Percentiles rank a stretch among this genome's conserved stretches.
phyloP scores from a whole-genome alignment of 2,329 filamentous ascomycete genomes.

The Graphilbum fragrans region DNA sequence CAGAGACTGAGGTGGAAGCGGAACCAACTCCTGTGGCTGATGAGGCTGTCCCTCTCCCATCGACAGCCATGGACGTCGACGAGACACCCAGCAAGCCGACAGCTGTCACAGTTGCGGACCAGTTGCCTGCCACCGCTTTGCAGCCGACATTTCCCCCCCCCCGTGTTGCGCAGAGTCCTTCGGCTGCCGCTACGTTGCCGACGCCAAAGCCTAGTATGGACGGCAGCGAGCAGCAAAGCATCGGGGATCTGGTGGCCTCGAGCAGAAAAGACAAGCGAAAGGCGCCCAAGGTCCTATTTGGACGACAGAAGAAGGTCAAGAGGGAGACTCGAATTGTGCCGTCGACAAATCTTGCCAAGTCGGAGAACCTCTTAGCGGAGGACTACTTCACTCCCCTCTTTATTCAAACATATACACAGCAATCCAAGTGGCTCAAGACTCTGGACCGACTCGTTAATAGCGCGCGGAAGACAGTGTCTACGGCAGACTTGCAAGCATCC shows the following conservation, averaged over 20 bases:
- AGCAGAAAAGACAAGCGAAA: constrained; percentile 6
- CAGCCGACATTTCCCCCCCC: no score
- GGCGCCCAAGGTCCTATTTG: constrained; percentile 12
- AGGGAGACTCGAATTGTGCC: not conserved
- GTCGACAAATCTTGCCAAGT: constrained; percentile 40
- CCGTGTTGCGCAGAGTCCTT: not conserved
- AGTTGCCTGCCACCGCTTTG: no score
- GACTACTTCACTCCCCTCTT: constrained; percentile 55
- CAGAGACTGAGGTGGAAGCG: not conserved
- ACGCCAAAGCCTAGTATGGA: constrained; percentile 9
- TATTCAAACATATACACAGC: constrained; percentile 42
- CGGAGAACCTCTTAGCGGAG: constrained; percentile 35
- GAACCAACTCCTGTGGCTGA: not conserved
- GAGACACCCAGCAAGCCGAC: not conserved
- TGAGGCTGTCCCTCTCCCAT: not conserved
- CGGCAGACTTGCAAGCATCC: constrained; percentile 69
- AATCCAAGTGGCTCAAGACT: constrained; percentile 47
- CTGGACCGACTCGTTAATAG: constrained; percentile 64
- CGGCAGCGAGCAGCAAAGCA: constrained; percentile 3
- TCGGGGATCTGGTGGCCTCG: constrained; percentile 2
- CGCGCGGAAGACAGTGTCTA: constrained; percentile 82
- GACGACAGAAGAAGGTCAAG: constrained; percentile 34
- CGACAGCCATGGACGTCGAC: not conserved
- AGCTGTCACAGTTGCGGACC: not conserved
- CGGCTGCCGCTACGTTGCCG: constrained; percentile 1